phyloP scores from a whole-genome alignment of 2,329 filamentous ascomycete genomes.

The Arthroderma sp. region DNA sequence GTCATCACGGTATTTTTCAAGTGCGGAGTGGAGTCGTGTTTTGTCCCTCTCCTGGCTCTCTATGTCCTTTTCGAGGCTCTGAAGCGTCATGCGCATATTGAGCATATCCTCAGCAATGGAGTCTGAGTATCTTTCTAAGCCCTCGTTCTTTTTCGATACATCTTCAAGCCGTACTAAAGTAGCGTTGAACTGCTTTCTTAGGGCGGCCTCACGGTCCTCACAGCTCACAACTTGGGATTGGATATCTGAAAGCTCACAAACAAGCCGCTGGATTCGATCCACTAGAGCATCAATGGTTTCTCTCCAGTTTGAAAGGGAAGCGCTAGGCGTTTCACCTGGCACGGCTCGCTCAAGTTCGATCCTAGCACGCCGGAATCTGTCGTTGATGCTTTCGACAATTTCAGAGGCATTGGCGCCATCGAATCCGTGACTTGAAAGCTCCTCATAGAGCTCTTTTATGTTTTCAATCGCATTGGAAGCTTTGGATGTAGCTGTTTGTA shows the following conservation, averaged over 20 bases:
- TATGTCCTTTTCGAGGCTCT: constrained; percentile 28
- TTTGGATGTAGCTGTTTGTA: constrained; percentile 23
- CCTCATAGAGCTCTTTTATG: constrained; percentile 22
- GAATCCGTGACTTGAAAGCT: constrained; percentile 29
- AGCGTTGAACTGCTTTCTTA: constrained; percentile 33
- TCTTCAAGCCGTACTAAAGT: constrained; percentile 26
- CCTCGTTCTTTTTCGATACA: constrained; percentile 22
- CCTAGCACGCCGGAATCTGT: constrained; percentile 29
- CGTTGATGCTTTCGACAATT: constrained; percentile 24
- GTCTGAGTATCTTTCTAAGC: constrained; percentile 27
- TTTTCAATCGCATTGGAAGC: constrained; percentile 27
- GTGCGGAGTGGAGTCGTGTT: constrained; percentile 27
- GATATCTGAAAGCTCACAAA: constrained; percentile 22
- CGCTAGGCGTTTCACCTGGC: constrained; percentile 31
- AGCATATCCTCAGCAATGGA: constrained; percentile 34
- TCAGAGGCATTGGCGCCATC: constrained; percentile 18
- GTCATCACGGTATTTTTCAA: constrained; percentile 32
- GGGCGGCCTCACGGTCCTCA: constrained; percentile 25
- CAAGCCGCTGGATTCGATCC: constrained; percentile 23
- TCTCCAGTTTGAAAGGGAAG: constrained; percentile 25
- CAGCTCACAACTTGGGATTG: constrained; percentile 20
- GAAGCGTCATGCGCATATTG: constrained; percentile 30
- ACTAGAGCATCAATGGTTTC: constrained; percentile 29
- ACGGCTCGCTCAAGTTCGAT: constrained; percentile 31
- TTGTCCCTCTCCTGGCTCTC: constrained; percentile 30